phyloP scores from a whole-genome alignment of 2,329 filamentous ascomycete species.

The Xylaria sp. region DNA sequence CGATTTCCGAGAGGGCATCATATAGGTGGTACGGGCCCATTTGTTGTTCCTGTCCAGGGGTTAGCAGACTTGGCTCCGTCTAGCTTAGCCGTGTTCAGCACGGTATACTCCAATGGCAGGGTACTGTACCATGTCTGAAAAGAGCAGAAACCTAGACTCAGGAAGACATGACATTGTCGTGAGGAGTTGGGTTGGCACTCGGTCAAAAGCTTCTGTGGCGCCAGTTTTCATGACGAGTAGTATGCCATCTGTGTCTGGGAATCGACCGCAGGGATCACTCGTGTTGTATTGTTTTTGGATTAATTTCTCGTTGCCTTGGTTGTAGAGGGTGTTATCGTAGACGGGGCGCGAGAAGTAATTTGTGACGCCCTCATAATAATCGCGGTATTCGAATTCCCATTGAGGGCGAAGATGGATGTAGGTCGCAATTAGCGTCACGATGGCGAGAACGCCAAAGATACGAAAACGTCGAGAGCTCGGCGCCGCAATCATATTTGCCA shows the following conservation, averaged over 20 bases:
- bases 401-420: constrained; percentile 45
- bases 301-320: constrained; percentile 50
- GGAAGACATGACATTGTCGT: constrained; percentile 65
- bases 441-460: constrained; percentile 44
- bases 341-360: constrained; percentile 47
- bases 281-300: constrained; percentile 54
- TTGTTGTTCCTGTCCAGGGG: constrained; percentile 57
- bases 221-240: constrained; percentile 69
- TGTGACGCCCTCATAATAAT: constrained; percentile 47
- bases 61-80: constrained; percentile 20
- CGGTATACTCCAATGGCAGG: constrained; percentile 12
- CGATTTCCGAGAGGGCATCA: constrained; percentile 53
- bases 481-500: constrained; percentile 46
- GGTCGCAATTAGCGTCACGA: constrained; percentile 42
- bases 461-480: constrained; percentile 49
- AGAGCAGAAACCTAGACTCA: constrained; percentile 67
- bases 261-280: constrained; percentile 54
- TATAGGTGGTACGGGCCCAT: constrained; percentile 59
- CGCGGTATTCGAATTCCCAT: constrained; percentile 48
- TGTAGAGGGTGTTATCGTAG: constrained; percentile 56
- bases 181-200: constrained; percentile 66
- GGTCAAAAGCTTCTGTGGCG: constrained; percentile 65
- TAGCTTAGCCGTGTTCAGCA: neutral
- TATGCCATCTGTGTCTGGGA: constrained; percentile 58
- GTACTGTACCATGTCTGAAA: constrained; percentile 61